Conservation (phyloP, 768 basidiomycete genomes). For the Chalciporus sphaerocephalus region DNA sequence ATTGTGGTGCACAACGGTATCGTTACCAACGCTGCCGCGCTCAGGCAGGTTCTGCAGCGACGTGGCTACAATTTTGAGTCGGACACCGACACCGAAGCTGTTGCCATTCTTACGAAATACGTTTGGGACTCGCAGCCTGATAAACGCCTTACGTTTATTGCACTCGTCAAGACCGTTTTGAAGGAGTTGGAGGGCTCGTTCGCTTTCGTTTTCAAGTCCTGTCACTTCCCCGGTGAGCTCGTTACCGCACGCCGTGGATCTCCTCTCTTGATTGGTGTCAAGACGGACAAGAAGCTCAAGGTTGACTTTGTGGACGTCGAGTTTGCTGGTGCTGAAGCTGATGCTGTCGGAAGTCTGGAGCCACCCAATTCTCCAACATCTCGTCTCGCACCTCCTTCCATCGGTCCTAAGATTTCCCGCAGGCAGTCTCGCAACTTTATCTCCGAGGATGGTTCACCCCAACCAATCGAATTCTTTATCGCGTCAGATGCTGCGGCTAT, state of each 20-base stretch:
- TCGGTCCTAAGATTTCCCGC: slow-evolving; percentile 75
- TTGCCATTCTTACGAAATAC: slow-evolving; percentile 94
- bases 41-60: slow-evolving; percentile 90
- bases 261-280: slow-evolving; percentile 94
- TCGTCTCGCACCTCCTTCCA: slow-evolving; percentile 61
- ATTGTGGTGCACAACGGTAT: slow-evolving; percentile 97
- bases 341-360: slow-evolving; percentile 39
- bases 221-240: slow-evolving; percentile 92
- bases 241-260: slow-evolving; percentile 97
- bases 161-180: slow-evolving; percentile 89
- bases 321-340: slow-evolving; percentile 70
- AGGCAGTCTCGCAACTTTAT: slow-evolving; percentile 98
- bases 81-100: slow-evolving; percentile 97
- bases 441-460: slow-evolving; percentile 96
- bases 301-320: slow-evolving; percentile 99
- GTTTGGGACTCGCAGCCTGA: slow-evolving; percentile 89
- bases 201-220: slow-evolving; percentile 98
- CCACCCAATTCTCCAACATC: slow-evolving; percentile 51
- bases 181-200: slow-evolving; percentile 99
- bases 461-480: slow-evolving; percentile 99
- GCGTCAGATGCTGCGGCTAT: slow-evolving; percentile 96
- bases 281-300: slow-evolving; percentile 99
- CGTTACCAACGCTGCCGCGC: slow-evolving; percentile 88
- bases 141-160: slow-evolving; percentile 83
- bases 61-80: slow-evolving; percentile 91